Evolutionary conservation across 495 filamentous ascomycete species (phyloP), one percentile per base, ranked within the genome.

Genomic region (Penicillium lividum): DNA sequence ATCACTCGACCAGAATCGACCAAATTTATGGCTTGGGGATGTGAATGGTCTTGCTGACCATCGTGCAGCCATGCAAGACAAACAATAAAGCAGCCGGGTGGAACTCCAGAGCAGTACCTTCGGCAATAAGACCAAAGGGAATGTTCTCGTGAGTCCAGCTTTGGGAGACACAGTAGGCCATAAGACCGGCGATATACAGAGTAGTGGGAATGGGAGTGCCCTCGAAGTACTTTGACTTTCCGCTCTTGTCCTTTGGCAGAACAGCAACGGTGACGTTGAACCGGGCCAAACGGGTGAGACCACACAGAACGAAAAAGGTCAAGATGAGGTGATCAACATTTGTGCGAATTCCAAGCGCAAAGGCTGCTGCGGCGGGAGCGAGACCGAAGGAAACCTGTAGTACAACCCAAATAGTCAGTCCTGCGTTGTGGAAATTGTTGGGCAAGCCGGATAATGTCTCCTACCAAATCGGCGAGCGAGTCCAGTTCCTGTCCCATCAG

Each of bases 401-500:
- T 13, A 46, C 13, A 30, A 7, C 22, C 15, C 25, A 33, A 16
- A 28, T 44, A 16, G 15, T 60, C 13, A 60, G 27, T 34, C 11
- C 13, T 49, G 47, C 11, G 5, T 25, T 10, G 27, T 54, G 28
- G 7, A 28, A 25, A 10, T 66, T 51, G 43, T 42, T 18, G 5
- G 56, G 22, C 4, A 13, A 34, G 9, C 8, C 50, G n/a, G 29
- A 36, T 13, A 33, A 36, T 58, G 53, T 42, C 33, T 59, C 77
- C 36, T 89, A 98, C 94, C 77, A 98, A 70, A 72, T 98, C 94
- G 42, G 94, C 94, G 42, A 98, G 80, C n/a, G 93, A 97, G 74
- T 98, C 94, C 42, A 98, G 80, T 75, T 98, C 94, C 73, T 98
- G 94, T 4, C 94, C 94, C 94, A 98, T 98, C 67, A 98, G 77